Evolutionary conservation across 345 rosid species (phyloP).

Genomic region (Schrenkiella parvula): DNA sequence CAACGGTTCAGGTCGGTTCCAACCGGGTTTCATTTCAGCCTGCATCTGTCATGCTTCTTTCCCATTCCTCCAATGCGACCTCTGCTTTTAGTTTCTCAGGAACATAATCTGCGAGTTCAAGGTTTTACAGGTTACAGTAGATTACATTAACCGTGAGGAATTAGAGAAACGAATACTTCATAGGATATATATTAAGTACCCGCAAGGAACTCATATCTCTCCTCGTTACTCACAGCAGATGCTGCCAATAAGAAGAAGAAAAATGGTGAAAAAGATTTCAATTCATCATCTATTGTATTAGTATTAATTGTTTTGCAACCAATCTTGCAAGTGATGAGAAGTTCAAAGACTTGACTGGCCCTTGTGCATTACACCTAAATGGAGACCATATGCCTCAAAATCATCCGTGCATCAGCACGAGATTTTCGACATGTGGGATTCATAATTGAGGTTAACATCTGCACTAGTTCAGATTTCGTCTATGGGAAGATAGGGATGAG

Average conservation of each 20-base stretch:
- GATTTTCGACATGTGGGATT: neutral
- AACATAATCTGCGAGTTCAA: slow-evolving; percentile 52
- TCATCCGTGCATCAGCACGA: neutral
- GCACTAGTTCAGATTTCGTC: neutral
- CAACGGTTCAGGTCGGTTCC: neutral
- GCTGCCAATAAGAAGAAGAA: slow-evolving; percentile 46
- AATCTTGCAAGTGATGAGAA: neutral
- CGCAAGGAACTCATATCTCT: slow-evolving; percentile 75
- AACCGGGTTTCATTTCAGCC: slow-evolving; percentile 19
- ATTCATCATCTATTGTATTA: neutral
- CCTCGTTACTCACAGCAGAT: slow-evolving; percentile 48
- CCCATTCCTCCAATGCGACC: slow-evolving; percentile 51
- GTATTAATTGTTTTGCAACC: neutral
- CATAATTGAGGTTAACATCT: neutral
- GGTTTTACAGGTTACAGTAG: neutral
- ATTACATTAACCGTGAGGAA: neutral
- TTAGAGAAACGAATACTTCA: neutral
- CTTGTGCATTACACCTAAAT: neutral
- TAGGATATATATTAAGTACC: slow-evolving; percentile 37
- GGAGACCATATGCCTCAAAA: slow-evolving; percentile 1
- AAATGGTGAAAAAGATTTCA: neutral
- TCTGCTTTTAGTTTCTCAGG: slow-evolving; percentile 69
- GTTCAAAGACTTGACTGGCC: neutral
- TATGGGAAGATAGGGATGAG: neutral
- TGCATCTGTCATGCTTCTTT: slow-evolving; percentile 28